phyloP scores from a whole-genome alignment of 139 green algal genomes.

The Closterium sp. region DNA sequence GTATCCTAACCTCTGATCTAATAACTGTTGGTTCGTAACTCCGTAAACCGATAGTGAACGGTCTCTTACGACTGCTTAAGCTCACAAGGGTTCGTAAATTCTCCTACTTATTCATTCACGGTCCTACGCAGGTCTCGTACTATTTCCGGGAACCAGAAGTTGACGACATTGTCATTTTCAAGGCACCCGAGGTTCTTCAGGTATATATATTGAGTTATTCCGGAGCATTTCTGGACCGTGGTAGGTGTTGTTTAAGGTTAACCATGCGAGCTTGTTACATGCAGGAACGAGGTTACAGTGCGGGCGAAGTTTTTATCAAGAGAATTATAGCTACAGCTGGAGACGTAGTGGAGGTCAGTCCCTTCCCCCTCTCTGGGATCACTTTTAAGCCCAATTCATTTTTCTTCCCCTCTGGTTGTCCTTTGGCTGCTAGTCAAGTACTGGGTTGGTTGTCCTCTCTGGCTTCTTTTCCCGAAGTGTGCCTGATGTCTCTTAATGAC shows the following conservation, averaged over 20 bases:
- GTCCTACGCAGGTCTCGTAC: constrained; percentile 73
- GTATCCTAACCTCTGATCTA: not conserved
- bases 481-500: not conserved
- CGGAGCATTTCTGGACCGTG: not conserved
- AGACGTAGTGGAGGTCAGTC: constrained; percentile 80
- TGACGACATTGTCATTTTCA: constrained; percentile 94
- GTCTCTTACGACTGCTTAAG: not conserved
- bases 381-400: too few species aligned
- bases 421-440: not conserved
- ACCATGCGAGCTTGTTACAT: not conserved
- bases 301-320: constrained; percentile 93
- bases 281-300: constrained; percentile 48
- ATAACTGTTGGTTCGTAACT: not conserved
- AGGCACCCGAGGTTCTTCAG: constrained; percentile 42
- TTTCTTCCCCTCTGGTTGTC: not conserved
- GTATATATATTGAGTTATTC: not conserved
- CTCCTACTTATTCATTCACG: not conserved
- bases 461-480: too few species aligned
- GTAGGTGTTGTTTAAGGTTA: not conserved
- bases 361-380: not conserved
- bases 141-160: constrained; percentile 61
- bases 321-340: constrained; percentile 85
- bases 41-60: not conserved
- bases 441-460: too few species aligned
- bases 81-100: not conserved